phyloP scores from a whole-genome alignment of 2,329 filamentous ascomycete genomes.

The Berkeleyomyces basicola region DNA sequence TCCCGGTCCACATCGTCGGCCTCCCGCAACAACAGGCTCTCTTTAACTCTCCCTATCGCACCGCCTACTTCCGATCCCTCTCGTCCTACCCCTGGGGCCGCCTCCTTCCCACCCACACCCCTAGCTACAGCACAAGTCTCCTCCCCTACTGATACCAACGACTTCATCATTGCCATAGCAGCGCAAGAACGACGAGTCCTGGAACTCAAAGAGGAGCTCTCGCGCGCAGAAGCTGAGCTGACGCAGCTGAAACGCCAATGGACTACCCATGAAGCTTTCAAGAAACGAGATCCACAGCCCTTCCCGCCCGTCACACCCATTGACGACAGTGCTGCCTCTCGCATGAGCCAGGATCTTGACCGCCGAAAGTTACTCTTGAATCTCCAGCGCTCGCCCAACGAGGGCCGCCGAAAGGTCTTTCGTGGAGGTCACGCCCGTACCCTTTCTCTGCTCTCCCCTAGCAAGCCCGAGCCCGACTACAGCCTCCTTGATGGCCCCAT shows the following conservation, averaged over 20 bases:
- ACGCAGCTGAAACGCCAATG: conserved; percentile 67
- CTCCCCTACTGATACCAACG: conserved; percentile 34
- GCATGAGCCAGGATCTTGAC: conserved; percentile 47
- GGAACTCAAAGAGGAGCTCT: conserved; percentile 80
- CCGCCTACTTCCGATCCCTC: conserved; percentile 35
- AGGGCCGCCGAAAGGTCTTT: conserved; percentile 45
- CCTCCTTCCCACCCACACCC: conserved; percentile 26
- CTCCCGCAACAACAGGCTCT: conserved; percentile 41
- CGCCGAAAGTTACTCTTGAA: conserved; percentile 51
- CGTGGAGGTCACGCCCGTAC: conserved; percentile 46
- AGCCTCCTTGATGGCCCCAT: conserved; percentile 27
- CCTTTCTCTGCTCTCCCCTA: conserved; percentile 68
- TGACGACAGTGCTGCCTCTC: conserved; percentile 23
- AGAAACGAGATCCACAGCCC: conserved; percentile 48
- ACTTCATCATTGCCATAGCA: conserved; percentile 77
- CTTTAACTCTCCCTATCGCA: conserved; percentile 44
- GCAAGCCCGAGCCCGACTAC: conserved; percentile 29
- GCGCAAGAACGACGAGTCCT: conserved; percentile 81
- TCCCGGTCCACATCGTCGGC: conserved; percentile 36
- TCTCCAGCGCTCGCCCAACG: conserved; percentile 27
- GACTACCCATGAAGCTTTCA: conserved; percentile 58
- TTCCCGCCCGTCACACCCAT: conserved; percentile 15
- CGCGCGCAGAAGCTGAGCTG: conserved; percentile 63
- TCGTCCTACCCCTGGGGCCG: conserved; percentile 28
- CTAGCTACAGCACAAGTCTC: conserved; percentile 26